Base-by-base conservation (phyloP, 1,284 basidiomycete species). In the Moniliella sp. region DNA sequence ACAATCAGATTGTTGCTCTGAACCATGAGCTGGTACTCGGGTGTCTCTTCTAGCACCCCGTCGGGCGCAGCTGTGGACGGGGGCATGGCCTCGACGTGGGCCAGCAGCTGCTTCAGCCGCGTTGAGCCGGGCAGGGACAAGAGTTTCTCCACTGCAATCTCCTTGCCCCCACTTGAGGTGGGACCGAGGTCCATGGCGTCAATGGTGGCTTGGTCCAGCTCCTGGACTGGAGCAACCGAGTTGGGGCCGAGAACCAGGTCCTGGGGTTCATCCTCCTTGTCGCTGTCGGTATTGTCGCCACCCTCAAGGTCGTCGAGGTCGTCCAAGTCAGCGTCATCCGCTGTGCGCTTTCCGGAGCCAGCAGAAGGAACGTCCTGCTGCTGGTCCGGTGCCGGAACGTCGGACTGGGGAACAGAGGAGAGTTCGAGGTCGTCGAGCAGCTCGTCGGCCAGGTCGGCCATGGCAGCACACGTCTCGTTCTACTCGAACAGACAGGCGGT, bases 1-100 rank as follows among this genome's bases (percentile, higher is more conserved):
- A 99, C 91, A 1, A 84, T 84, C 38, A 94, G 67, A 64, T 97
- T 99, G 66, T 99, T 99, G 9, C 88, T 82, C 46, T 81, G 75
- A 2, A 99, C 91, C 49, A 97, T 94, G 37, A 97, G 69, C 39
- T 76, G 74, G 64, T 99, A 99, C 62, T 99, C 91, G 0, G 82
- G 81, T 57, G 88, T 86, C 42, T 86, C 71, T 61, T 86, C 82
- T 0, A 82, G 73, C 9, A 81, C 78, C 25, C 62, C 62, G 69
- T 67, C 45, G 42, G 83, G 76, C 8, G 73, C 68, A 0, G 81
- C 74, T 30, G 74, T 74, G 2, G 75, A 73, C 0, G 67, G 67
- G 40, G 76, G 73, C 61, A 78, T 94, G 49, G 78, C 76, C 48
- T 75, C 75, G 32, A 97, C 81, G 67, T 74, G 72, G 18, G 25